Evolutionary conservation across 1,284 basidiomycete species (phyloP), one percentile per base, ranked within the genome.

Genomic region (Cryptococcus maquisensis): DNA sequence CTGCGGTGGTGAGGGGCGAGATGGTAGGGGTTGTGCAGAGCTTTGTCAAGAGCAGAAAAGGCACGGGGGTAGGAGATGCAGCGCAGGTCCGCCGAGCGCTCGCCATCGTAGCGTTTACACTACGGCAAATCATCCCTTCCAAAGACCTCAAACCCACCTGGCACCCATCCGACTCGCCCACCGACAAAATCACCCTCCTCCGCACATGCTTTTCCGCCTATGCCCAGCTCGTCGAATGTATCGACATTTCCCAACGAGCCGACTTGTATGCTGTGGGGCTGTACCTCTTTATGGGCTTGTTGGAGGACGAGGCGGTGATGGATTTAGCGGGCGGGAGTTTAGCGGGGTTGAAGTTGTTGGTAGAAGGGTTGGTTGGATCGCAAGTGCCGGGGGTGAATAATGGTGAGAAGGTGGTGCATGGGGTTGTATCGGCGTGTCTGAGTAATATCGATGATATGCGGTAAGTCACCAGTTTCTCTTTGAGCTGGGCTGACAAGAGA

Each of bases 361-460:
- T 94, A 16, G 84, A 86, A 38, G 65, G 58, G 12, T 49, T 65
- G 44, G 18, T 35, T 64, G 64, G 1, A 55, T 68, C 51, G 52
- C 69, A 62, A 60, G 68, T 63, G 35, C 71, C 65, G 1, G 67
- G 62, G 15, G 67, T 69, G 32, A 55, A 55, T n/a, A 51, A 46
- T 4, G 65, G 65, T 16, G 68, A 71, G 12, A 81, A 82, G 16
- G 77, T 90, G 4, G 76, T 96, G 0, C 92, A 98, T 67, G 92
- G 90, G 6, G 77, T 97, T 37, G 75, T 98, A 10, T 93, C 90
- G 0, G 82, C 86, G 1, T 92, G 90, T 68, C 75, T 98, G 38
- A 78, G 86, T 50, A 89, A 93, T 66, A 81, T 97, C 21, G 92
- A 97, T 63, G 90, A 88, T 60, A 90, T 96, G 86, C 84, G 90